These are phyloP conservation scores for Pythium apleroticum DNA, from an alignment of 352 stramenopile genomes.

Conservation along the genomic window DNA sequence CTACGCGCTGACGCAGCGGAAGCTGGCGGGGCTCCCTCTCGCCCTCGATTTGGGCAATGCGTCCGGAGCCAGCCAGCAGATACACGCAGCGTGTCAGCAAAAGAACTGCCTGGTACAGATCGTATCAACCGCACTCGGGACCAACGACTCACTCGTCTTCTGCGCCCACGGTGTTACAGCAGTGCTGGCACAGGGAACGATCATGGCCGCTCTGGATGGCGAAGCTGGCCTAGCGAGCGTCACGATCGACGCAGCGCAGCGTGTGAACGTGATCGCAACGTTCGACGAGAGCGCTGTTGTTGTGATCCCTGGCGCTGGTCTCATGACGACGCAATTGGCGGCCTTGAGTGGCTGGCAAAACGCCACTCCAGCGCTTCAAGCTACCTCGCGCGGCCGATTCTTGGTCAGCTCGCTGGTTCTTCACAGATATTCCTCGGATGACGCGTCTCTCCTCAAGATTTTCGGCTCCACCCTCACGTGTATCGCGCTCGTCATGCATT, in stretches of 20 bases:
- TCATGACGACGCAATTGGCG: neutral
- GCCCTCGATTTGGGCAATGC: neutral
- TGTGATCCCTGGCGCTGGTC: neutral
- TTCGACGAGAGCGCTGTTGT: neutral
- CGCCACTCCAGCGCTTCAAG: neutral
- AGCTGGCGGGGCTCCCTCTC: neutral
- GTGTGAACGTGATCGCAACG: conserved; percentile 4
- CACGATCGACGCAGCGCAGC: neutral
- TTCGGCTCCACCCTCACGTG: neutral
- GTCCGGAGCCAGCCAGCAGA: neutral
- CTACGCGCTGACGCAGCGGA: neutral
- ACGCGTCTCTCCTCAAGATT: neutral
- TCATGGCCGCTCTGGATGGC: neutral
- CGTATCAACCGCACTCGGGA: too few species aligned
- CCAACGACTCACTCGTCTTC: too few species aligned
- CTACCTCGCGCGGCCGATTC: neutral
- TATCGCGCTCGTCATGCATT: neutral
- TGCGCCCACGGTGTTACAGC: neutral
- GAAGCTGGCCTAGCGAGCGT: neutral
- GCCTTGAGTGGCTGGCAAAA: neutral
- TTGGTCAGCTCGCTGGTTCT: neutral
- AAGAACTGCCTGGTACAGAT: too few species aligned
- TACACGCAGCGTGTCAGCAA: neutral
- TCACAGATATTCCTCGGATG: neutral
- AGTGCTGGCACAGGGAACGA: neutral